Evolutionary conservation across 1,284 basidiomycete species (phyloP), one percentile per base, ranked within the genome.

Genomic region (Melampsora medusae): DNA sequence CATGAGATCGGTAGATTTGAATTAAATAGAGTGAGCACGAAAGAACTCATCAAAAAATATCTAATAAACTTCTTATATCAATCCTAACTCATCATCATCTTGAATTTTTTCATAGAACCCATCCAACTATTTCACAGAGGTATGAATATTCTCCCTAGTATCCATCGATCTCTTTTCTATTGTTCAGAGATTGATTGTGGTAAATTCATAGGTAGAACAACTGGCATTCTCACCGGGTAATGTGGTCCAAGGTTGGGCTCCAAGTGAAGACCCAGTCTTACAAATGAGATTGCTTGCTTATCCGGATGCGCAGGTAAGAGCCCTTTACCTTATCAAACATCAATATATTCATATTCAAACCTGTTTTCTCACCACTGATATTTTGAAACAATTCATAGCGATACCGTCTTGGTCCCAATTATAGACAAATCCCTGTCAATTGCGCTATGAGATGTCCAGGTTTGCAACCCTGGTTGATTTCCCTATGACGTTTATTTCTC

Each of bases 1-100:
- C 70, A 53, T 53, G 70, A 72, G 48, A 72, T 72, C 31, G 70
- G 70, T 38, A 50, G 62, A 14, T 65, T 72, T 25, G 61, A 72
- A n/a, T 62, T 72, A 12, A 72, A 72, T n/a, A 65, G 65, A 61
- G 70, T 72, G n/a, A 65, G 12, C 19, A 46, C 2, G 2, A 14
- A 38, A 9, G 12, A 38, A 38, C 38, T 14, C 42, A 46, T 46
- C 42, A 46, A 46, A 16, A 9, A 12, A 38, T 9, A 38, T 9
- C 12, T 12, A 38, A 38, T 38, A 12, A 9, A 38, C 7, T 38
- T 38, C 42, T 46, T 14, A 46, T 46, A 46, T 46, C 42, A 16
- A 14, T 12, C 14, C 42, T 46, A 10, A 46, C 10, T 4, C 42
- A 46, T 46, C 14, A 46, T 16, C 14, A 46, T 46, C 14, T 14